Evolutionary conservation across 2,329 filamentous ascomycete genomes (phyloP).

Genomic region (Amylocarpus encephaloides): DNA sequence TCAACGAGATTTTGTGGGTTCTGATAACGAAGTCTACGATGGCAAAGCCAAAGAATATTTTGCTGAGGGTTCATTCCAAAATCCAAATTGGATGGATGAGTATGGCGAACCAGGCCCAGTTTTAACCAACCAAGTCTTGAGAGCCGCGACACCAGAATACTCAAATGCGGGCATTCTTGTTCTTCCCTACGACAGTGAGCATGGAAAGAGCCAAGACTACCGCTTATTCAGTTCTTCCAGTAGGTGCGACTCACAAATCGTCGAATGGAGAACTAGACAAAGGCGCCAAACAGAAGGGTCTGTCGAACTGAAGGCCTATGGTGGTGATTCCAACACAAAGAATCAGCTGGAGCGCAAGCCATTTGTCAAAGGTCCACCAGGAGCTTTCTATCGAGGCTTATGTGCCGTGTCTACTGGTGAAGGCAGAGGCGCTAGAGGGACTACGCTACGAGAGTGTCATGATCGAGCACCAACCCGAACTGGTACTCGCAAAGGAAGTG

Average conservation of each 20-base stretch:
- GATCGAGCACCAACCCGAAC: not conserved
- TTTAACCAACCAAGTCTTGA: conserved; percentile 5
- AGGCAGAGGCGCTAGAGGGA: conserved; percentile 1
- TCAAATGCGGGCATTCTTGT: not conserved
- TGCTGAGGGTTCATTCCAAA: not conserved
- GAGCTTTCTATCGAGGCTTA: conserved; percentile 25
- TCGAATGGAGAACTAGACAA: not conserved
- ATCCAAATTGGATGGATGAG: conserved; percentile 17
- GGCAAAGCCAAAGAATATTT: not conserved
- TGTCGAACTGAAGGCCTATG: conserved; percentile 5
- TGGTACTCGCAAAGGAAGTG: not conserved
- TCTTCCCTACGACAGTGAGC: conserved; percentile 13
- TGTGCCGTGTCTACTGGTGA: conserved; percentile 9
- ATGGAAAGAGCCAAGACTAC: not conserved
- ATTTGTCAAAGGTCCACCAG: conserved; percentile 20
- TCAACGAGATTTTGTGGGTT: not conserved
- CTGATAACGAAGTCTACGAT: not conserved
- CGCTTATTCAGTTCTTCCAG: not conserved
- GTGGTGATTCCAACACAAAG: conserved; percentile 3
- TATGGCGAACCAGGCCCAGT: conserved; percentile 15
- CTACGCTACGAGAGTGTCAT: conserved; percentile 5
- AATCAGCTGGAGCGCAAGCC: conserved; percentile 9
- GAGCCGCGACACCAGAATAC: not conserved
- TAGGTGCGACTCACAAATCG: not conserved
- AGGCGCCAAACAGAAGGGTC: conserved; percentile 8